A percentile compares a stretch with the other conserved stretches of the same genome.
phyloP scores from a whole-genome alignment of 2,329 filamentous ascomycete species.

The Clarireedia paspali region DNA sequence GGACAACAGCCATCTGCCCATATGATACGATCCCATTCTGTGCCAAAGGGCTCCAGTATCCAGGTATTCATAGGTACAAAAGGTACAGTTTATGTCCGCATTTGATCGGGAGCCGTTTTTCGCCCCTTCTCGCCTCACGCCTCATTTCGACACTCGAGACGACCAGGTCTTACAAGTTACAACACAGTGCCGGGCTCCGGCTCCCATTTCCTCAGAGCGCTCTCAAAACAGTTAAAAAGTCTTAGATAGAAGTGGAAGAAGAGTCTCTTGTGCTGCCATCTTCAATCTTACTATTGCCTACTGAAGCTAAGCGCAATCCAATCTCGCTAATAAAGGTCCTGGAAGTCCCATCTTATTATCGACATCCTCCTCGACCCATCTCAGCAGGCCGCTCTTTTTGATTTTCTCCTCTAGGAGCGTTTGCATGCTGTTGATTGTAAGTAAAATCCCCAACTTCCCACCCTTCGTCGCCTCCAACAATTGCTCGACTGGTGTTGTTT shows the following conservation, averaged over 20 bases:
- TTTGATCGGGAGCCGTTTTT: neutral
- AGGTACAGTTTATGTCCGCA: no score
- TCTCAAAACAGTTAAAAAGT: no score
- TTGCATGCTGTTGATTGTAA: conserved; percentile 9
- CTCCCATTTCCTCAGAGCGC: no score
- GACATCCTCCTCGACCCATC: conserved; percentile 3
- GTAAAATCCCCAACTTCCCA: neutral
- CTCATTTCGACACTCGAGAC: no score
- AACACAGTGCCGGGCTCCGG: no score
- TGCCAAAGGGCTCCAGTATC: neutral
- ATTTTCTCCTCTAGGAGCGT: conserved; percentile 9
- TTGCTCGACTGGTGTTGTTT: neutral
- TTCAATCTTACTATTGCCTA: neutral
- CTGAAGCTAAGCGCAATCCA: conserved; percentile 6
- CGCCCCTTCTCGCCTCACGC: no score
- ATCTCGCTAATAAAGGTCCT: conserved; percentile 10
- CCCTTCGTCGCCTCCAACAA: neutral
- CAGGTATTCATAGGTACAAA: no score
- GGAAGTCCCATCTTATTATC: conserved; percentile 9
- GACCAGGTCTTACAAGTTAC: no score
- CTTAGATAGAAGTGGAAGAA: no score
- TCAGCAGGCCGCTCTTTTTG: conserved; percentile 7
- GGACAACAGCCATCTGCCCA: neutral
- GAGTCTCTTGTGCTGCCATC: no score
- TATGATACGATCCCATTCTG: neutral